Conservation (phyloP, 768 basidiomycete species). For the Nevesoporus exiguus region DNA sequence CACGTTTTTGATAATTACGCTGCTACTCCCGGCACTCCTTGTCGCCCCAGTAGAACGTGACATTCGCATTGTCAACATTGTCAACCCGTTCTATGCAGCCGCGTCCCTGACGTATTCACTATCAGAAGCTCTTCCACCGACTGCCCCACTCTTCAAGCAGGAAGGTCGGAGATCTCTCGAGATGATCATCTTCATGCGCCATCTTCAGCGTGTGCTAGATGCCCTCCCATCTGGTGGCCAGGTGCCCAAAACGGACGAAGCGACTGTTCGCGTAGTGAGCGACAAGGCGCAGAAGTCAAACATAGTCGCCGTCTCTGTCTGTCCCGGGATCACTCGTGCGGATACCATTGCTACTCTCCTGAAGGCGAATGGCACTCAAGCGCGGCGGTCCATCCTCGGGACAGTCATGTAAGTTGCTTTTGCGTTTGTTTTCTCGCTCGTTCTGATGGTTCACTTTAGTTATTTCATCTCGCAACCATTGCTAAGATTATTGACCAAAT, state of each 20-base stretch:
- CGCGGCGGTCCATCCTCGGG: constrained; percentile 41
- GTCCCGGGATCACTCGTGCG: constrained; percentile 69
- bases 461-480: constrained; percentile 68
- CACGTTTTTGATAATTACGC: constrained; percentile 74
- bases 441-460: constrained; percentile 35
- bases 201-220: constrained; percentile 82
- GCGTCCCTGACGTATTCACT: constrained; percentile 47
- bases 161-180: constrained; percentile 69
- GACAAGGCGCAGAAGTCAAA: constrained; percentile 58
- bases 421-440: not conserved
- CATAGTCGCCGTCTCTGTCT: constrained; percentile 69
- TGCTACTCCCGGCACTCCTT: constrained; percentile 75
- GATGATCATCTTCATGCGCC: constrained; percentile 60
- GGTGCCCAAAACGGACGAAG: constrained; percentile 38
- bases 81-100: constrained; percentile 90
- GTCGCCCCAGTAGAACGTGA: constrained; percentile 85
- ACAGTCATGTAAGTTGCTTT: constrained; percentile 44
- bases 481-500: constrained; percentile 66
- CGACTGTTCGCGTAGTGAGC: constrained; percentile 36
- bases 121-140: constrained; percentile 26
- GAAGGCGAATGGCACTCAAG: constrained; percentile 25
- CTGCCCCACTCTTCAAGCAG: constrained; percentile 39
- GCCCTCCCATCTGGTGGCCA: constrained; percentile 67
- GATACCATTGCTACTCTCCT: constrained; percentile 58
- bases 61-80: constrained; percentile 81